Evolutionary conservation across 1,284 basidiomycete genomes (phyloP), one percentile per base, ranked within the genome.

Genomic region (Cerioporus squamosus): DNA sequence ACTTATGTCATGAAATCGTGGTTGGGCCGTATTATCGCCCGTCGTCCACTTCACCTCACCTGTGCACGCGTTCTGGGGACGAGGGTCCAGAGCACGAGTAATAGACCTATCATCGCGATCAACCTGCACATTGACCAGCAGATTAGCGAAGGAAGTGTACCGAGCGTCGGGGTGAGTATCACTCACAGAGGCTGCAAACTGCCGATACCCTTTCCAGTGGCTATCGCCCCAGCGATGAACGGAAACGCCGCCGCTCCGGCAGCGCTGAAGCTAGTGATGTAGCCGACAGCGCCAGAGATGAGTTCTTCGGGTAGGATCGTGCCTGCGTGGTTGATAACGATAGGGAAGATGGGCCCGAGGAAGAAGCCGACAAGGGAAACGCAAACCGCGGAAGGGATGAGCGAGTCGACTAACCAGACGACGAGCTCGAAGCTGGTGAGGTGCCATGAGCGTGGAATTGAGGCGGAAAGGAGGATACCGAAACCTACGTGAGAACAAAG

Each of bases 151-250:
- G 6, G 26, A 29, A 29, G 26, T 9, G 9, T 29, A 29, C 9
- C 6, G 9, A 29, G 26, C 9, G 9, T 29, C 26, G 26, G 26
- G 9, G 26, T 29, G 9, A 29, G 26, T 29, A 9, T n/a, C 1
- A 77, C 83, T 68, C 66, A 85, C 83, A 87, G 61, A 7, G 85
- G 86, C 59, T 86, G 84, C 60, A 87, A 65, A 53, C 75, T 75
- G 33, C 69, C 69, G 36, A 87, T 86, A 0, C 84, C 82, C 18
- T 75, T 72, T 56, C 67, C 76, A 17, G 74, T 74, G 1, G 83
- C 81, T 18, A 87, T 74, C 1, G 80, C 78, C 23, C 85, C 85
- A 0, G 82, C 83, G 49, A 84, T 73, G 67, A 86, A 86, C 4
- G 85, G 84, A 17, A 86, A 61, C 18, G 80, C 59, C 0, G 85